Base-by-base conservation (phyloP, 176 grass and related monocot species). In the Phragmites australis region DNA sequence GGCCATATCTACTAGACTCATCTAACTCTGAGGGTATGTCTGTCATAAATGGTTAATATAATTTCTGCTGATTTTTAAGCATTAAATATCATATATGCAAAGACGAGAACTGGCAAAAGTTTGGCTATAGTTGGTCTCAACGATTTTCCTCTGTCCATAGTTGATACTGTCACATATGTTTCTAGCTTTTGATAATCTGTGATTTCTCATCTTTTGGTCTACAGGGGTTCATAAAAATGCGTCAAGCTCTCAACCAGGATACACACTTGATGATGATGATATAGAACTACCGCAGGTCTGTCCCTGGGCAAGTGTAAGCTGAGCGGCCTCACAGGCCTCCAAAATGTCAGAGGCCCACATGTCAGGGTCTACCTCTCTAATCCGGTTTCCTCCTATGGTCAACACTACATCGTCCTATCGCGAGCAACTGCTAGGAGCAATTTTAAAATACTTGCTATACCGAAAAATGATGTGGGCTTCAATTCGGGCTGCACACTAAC, bases 1-100 rank as follows among this genome's bases (percentile, higher is more conserved):
- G n/a, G n/a, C n/a, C n/a, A n/a, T 93, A 93, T 90, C 68, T 98
- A 39, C 86, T 98, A 83, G 92, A 91, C 70, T 59, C 66, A 13
- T 84, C 82, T 64, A 71, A 66, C 77, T 77, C 74, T 81, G 34
- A 46, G 52, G 88, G 94, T 97, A 91, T 76, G 32, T 85, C 46
- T 37, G 3, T 84, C n/a, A 26, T 17, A 64, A 73, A 34, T 55
- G 11, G 26, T 63, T 74, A 51, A 23, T 75, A 12, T 6, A 34
- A 63, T 41, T 55, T 59, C 46, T 76, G n/a, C 21, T 83, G 22
- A 63, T n/a, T n/a, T 75, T 12, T 70, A 66, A 76, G 44, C n/a
- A 14, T 30, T 41, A 25, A 11, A 69, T 76, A 47, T 71, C 42
- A 65, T 71, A 55, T 73, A 59, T 42, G 6, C 29, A 13, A 77